Evolutionary conservation across 495 filamentous ascomycete species (phyloP), one percentile per base, ranked within the genome.

Genomic region (Penicillium turbatum): DNA sequence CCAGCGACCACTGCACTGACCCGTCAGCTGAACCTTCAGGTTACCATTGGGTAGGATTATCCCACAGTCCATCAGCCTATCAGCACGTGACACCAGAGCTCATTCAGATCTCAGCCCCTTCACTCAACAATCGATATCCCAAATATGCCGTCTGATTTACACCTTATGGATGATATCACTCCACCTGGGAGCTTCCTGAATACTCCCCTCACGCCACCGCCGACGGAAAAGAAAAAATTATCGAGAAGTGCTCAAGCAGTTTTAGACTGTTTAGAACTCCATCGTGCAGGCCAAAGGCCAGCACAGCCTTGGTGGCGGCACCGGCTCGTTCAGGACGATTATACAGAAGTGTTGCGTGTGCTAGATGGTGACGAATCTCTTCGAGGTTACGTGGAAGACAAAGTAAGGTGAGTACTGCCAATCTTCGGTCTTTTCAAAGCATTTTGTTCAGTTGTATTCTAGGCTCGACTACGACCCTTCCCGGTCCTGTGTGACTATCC

Each of bases 381-480:
- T 16, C 19, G 17, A 34, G 34, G 35, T 26, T 61, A 55, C 50
- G 45, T 64, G 12, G 41, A 64, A 36, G 42, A 58, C 31, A 64
- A 61, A 56, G 42, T 64, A 31, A 37, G 61, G 61, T 64, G 32
- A 52, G 54, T 51, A 30, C 36, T 32, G 19, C 35, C 31, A 29
- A 34, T 9, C 9, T 34, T 10, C 4, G 9, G 7, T 21, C 0
- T 43, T 12, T 51, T 34, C 7, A 41, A 51, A n/a, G 37, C 38
- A 41, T 32, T 32, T 35, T 48, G 47, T 38, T 50, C 8, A 63
- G 13, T 8, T 45, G 35, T 32, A 15, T 42, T 36, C 19, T 51
- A 66, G 63, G 13, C 53, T 53, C 48, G 60, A 64, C 36, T 66
- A 61, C 26, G 51, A 56, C 10, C 60, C 54, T 29, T 43, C 37